These are phyloP conservation scores for Crithidia bombi DNA, from an alignment of 208 protist species.

Conservation along the genomic window DNA sequence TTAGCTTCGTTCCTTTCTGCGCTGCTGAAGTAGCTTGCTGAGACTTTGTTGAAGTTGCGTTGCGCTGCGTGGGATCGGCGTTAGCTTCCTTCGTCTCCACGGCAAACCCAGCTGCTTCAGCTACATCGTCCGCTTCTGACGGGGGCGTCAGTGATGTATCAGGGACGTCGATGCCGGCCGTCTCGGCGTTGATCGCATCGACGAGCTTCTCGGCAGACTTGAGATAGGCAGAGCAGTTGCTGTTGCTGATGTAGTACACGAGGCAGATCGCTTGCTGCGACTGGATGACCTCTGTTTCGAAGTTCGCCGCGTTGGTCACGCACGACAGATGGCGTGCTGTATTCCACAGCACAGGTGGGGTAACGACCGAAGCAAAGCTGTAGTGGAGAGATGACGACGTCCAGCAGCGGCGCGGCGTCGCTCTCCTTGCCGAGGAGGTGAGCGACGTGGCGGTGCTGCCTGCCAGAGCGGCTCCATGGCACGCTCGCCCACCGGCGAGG, in stretches of 20 bases:
- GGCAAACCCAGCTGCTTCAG: background rate
- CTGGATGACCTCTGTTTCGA: constrained; percentile 85
- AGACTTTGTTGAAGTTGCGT: background rate
- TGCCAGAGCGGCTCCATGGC: background rate
- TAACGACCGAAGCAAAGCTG: background rate
- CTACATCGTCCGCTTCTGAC: background rate
- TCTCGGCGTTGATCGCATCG: constrained; percentile 70
- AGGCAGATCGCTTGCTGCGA: constrained; percentile 91
- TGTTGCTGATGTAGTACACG: constrained; percentile 74
- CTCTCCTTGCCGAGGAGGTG: background rate
- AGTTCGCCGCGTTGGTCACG: constrained; percentile 69
- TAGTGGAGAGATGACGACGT: background rate
- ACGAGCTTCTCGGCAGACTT: constrained; percentile 67
- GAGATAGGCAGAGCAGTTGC: constrained; percentile 69
- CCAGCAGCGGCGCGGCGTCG: too few relatives aligned
- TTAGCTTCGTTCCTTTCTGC: background rate
- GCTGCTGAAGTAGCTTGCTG: background rate
- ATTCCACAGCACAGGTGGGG: background rate
- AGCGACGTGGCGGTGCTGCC: background rate
- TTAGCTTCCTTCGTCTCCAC: background rate
- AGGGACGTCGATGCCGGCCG: constrained; percentile 17
- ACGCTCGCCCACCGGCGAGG: background rate
- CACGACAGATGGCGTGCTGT: constrained; percentile 29
- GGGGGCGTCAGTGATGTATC: background rate
- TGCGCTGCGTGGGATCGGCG: background rate